Evolutionary conservation across 169 alveolate genomes (phyloP).

Genomic region (Plasmodium malariae): DNA sequence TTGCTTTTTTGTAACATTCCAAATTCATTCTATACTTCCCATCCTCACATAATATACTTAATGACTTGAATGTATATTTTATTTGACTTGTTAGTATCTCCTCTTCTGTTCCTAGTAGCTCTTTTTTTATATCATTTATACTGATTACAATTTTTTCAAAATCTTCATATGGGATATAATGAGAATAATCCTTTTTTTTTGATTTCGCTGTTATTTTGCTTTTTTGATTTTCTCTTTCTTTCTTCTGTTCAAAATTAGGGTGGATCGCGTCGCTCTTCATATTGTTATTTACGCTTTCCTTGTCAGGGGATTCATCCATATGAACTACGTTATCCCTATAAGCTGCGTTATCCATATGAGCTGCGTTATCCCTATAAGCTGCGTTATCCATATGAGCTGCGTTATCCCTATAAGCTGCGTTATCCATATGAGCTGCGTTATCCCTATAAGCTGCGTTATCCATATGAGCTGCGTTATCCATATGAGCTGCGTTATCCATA

Average conservation of each 20-base stretch:
- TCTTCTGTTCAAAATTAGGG: background rate
- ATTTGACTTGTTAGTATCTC: slow-evolving; percentile 54
- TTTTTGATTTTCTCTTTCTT: background rate
- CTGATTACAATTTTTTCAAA: slow-evolving; percentile 55
- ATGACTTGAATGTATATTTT: slow-evolving; percentile 65
- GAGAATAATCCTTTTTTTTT: slow-evolving; percentile 5
- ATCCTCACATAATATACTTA: slow-evolving; percentile 69
- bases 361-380: no score
- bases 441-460: no score
- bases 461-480: background rate
- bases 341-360: no score
- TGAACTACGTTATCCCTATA: no score
- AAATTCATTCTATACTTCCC: slow-evolving; percentile 63
- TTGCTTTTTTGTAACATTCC: slow-evolving; percentile 60
- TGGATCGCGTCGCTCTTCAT: background rate
- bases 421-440: no score
- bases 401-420: background rate
- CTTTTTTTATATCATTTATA: slow-evolving; percentile 68
- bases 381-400: no score
- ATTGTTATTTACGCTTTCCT: background rate
- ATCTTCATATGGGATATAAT: slow-evolving; percentile 60
- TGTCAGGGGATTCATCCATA: background rate
- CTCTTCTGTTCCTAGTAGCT: slow-evolving; percentile 68
- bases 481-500: background rate
- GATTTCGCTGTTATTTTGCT: background rate